Evolutionary conservation across 306 rosid genomes (phyloP), one percentile per base, ranked within the genome.

Genomic region (Inga leiocalycina): DNA sequence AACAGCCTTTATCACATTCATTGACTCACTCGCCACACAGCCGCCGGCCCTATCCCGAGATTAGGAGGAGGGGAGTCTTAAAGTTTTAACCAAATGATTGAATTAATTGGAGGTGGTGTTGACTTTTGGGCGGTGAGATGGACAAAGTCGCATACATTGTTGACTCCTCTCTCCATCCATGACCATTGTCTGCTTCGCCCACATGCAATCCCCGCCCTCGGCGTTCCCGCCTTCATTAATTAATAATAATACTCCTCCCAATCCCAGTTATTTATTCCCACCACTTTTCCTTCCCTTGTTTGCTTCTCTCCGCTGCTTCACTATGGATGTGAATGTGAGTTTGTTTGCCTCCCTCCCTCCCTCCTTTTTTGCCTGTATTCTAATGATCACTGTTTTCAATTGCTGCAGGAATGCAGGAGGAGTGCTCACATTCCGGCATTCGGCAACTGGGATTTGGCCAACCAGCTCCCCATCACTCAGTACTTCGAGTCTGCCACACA

Each of bases 371-470:
- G 77, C 19, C 43, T 39, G 6, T 39, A 5, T 39, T 39, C 9
- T 54, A 8, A 54, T 19, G 61, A 54, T 11, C 15, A 17, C 6
- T 17, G 59, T 4, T 52, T 7, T 54, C 4, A 35, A 22, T 24
- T 16, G 32, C 14, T 17, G 41, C 24, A 87, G 92, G 92, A 92
- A 76, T 89, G 66, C 46, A 93, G 82, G 85, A 90, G 90, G 79
- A 93, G 97, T 19, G 94, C 93, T 3, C 96, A 93, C 65, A 89
- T 96, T 71, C 98, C 99, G 19, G 93, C 94, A 54, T 96, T 96
- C 62, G 98, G 99, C 7, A 89, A 96, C 88, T 96, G 99, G 99
- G 99, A 96, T 57, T 88, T 86, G 48, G 89, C 97, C 0, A 92
- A 91, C 61, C 91, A 96, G 67, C 67, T 93, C 30, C 98, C 99